Evolutionary conservation across 257 asterid species (phyloP), one percentile per base, ranked within the genome.

Genomic region (Mitragyna speciosa): DNA sequence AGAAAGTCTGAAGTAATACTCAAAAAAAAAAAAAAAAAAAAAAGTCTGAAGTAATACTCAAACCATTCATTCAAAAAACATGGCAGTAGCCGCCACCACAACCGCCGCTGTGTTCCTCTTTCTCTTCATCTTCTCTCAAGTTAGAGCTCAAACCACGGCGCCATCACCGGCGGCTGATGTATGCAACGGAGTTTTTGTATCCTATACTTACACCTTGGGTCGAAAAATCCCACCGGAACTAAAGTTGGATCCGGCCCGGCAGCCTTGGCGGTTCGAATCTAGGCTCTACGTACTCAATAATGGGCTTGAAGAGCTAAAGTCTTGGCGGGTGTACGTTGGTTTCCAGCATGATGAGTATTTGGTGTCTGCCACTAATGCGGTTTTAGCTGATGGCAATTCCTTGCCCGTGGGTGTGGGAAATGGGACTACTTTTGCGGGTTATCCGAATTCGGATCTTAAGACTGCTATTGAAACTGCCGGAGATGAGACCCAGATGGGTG

Each of bases 391-490:
- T 16, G 99, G 98, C 70, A 77, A 69, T 26, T 83, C 94, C 8
- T 43, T 95, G 16, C 99, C 99, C 2, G 96, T 88, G 12, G 75
- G 77, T 6, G 99, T 92, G 1, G 96, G 91, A 0, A 92, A 92
- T 78, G 99, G 98, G 78, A 79, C 99, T 52, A 82, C 86, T 1
- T 93, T 95, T 39, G 90, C 96, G 0, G 99, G 99, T 3, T 92
- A 80, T 36, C 98, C 99, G 67, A 88, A 77, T 67, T 85, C 97
- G 80, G 99, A 95, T 92, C 94, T 95, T 73, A 89, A 86, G 65
- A 93, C 97, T 78, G 98, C 94, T 51, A 69, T 95, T 39, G 93
- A 93, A 86, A 95, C 99, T 11, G 99, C 99, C 2, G 99, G 98
- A 0, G 98, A 94, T 84, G 64, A 80, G 88, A 90, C 91, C 75